Conservation (phyloP, 2,329 filamentous ascomycete species). For the Grosmannia clavigera region DNA sequence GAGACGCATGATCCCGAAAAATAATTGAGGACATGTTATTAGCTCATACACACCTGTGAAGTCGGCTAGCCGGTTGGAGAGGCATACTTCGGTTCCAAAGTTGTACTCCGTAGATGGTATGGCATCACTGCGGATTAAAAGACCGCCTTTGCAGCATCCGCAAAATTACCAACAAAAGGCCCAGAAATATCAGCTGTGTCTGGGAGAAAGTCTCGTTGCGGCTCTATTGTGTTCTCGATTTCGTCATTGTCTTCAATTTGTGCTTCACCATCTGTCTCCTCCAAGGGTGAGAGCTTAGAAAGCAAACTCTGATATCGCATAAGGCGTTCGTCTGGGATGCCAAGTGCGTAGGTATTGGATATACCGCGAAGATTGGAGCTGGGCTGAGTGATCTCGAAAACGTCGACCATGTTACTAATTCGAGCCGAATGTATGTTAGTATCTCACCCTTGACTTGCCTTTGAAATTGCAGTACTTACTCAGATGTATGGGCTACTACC, state of each 20-base stretch:
- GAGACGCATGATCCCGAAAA: background rate
- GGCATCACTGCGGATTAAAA: constrained; percentile 17
- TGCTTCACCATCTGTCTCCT: constrained; percentile 30
- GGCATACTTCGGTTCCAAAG: background rate
- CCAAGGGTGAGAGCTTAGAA: constrained; percentile 40
- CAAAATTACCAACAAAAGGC: constrained; percentile 47
- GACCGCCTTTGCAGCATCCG: constrained; percentile 44
- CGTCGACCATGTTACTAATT: constrained; percentile 52
- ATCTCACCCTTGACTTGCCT: background rate
- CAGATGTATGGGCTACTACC: constrained; percentile 51
- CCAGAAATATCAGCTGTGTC: constrained; percentile 27
- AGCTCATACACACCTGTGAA: background rate
- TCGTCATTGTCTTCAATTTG: constrained; percentile 32
- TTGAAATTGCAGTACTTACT: constrained; percentile 29
- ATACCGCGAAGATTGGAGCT: constrained; percentile 25
- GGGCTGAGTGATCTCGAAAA: constrained; percentile 51
- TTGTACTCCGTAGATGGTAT: too few species aligned
- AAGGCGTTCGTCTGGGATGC: constrained; percentile 42
- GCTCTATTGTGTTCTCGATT: constrained; percentile 36
- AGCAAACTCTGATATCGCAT: constrained; percentile 50
- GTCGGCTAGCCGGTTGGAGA: background rate
- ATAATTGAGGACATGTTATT: background rate
- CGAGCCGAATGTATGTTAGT: background rate
- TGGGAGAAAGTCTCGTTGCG: constrained; percentile 25
- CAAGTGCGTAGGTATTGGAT: constrained; percentile 31